Conservation (phyloP, 129 eudicot genomes). For the Pittosporum tobira region DNA sequence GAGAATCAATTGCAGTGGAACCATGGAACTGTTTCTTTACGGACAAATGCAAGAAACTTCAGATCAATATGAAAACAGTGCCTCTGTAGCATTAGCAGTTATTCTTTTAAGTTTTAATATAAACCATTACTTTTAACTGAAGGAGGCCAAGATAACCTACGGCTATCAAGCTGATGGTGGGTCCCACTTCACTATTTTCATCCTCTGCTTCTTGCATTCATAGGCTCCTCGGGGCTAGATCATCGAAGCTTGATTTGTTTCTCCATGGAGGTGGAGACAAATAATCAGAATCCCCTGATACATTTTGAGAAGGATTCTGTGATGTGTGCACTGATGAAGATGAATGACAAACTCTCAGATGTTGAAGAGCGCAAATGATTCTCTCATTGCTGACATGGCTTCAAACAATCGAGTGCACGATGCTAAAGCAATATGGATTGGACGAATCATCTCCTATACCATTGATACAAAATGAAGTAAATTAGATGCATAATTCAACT, state of each 20-base stretch:
- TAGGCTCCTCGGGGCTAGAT: conserved; percentile 26
- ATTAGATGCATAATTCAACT: too few species aligned
- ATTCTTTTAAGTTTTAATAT: too few species aligned
- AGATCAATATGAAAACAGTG: too few species aligned
- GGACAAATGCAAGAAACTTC: too few species aligned
- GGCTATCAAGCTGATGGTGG: too few species aligned
- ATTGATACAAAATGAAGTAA: neutral
- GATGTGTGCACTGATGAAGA: conserved; percentile 21
- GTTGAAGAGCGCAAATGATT: conserved; percentile 90
- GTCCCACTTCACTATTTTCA: too few species aligned
- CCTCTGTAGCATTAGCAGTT: too few species aligned
- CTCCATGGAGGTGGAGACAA: conserved; percentile 73
- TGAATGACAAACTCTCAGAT: conserved; percentile 57
- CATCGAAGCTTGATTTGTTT: conserved; percentile 55
- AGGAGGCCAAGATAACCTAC: too few species aligned
- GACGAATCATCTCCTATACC: conserved; percentile 87
- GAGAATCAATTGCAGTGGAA: too few species aligned
- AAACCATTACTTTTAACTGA: too few species aligned
- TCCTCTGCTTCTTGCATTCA: conserved; percentile 21
- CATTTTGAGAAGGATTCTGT: conserved; percentile 26
- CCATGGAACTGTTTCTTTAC: too few species aligned
- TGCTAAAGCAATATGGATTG: conserved; percentile 94
- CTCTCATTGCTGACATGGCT: conserved; percentile 97
- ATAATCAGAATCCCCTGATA: conserved; percentile 37
- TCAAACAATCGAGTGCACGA: conserved; percentile 94